A percentile compares a stretch with the other conserved stretches of the same genome.
These are phyloP conservation scores for Quercus mongolica DNA, from an alignment of 306 rosid genomes.

Conservation along the genomic window DNA sequence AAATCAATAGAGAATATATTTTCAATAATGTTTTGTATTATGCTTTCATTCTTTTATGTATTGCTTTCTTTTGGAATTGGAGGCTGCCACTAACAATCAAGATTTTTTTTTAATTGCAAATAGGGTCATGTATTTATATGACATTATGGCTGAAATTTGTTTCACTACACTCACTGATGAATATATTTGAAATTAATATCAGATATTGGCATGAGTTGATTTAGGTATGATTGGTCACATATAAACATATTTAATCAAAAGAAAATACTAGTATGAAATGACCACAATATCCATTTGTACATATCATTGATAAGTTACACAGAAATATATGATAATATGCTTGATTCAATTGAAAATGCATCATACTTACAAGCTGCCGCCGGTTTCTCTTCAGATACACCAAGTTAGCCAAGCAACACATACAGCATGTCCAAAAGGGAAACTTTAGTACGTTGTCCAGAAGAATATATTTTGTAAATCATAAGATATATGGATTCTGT, in stretches of 20 bases:
- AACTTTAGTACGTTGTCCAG: slow-evolving; percentile 28
- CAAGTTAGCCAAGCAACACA: slow-evolving; percentile 43
- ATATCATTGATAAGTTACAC: slow-evolving; percentile 1
- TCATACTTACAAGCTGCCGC: slow-evolving; percentile 79
- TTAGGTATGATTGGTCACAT: neutral
- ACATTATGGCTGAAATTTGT: too few species aligned
- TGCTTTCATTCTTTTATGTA: too few species aligned
- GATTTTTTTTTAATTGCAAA: too few species aligned
- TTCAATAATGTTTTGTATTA: too few species aligned
- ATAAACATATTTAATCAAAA: neutral
- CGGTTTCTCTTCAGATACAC: slow-evolving; percentile 81
- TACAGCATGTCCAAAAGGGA: slow-evolving; percentile 21
- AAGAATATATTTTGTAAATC: neutral
- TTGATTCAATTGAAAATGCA: slow-evolving; percentile 1
- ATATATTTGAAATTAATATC: neutral
- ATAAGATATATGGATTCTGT: neutral
- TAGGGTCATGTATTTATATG: too few species aligned
- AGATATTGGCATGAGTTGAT: neutral
- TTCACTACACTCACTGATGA: neutral
- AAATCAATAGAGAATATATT: too few species aligned
- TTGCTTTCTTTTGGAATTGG: too few species aligned
- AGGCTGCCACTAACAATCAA: too few species aligned
- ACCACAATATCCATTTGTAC: neutral
- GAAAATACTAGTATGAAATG: neutral
- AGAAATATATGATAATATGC: neutral